phyloP scores from a whole-genome alignment of 2,329 filamentous ascomycete genomes.

The Phyllosticta capitalensis region DNA sequence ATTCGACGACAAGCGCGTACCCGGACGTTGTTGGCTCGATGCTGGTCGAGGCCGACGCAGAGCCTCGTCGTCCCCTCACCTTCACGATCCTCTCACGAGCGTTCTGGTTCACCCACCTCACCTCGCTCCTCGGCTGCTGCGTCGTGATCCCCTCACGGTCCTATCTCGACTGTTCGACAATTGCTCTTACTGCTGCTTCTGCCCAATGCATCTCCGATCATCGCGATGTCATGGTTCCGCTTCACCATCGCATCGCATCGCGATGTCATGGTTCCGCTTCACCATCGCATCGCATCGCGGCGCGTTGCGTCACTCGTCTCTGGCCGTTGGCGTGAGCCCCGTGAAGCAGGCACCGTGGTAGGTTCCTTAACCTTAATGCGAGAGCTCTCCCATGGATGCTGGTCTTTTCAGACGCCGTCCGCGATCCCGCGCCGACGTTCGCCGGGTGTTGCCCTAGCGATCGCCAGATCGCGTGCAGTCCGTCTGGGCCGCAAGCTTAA shows the following conservation, averaged over 20 bases:
- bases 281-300: too few species aligned
- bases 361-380: not conserved
- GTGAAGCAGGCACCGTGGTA: not conserved
- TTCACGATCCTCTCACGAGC: not conserved
- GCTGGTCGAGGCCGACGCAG: not conserved
- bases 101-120: not conserved
- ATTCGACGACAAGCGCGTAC: not conserved
- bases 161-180: not conserved
- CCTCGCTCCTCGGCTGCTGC: not conserved
- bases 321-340: not conserved
- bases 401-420: not conserved
- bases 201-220: not conserved
- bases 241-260: not conserved
- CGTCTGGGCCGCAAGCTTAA: not conserved
- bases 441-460: not conserved
- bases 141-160: not conserved
- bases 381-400: not conserved
- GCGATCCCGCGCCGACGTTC: not conserved
- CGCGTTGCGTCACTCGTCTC: not conserved
- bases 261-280: too few species aligned
- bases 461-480: not conserved
- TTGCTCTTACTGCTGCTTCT: not conserved
- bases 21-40: not conserved
- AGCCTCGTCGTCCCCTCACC: not conserved
- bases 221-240: not conserved